Percentiles rank a stretch among this genome's conserved stretches.
phyloP scores from a whole-genome alignment of 129 eudicot species.

The Tagetes erecta region DNA sequence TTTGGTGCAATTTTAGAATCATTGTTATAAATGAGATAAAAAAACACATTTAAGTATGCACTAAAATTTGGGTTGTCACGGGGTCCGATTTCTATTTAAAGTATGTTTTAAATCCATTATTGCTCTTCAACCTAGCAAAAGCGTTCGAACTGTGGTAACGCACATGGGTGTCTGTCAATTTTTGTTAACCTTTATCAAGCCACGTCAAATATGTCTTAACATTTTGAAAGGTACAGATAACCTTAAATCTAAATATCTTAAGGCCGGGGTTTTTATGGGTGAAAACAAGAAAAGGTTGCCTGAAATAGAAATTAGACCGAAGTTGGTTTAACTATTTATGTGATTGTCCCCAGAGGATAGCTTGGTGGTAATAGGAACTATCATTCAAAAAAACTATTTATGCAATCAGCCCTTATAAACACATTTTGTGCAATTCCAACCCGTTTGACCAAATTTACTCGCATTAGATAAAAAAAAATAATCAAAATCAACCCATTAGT shows the following conservation, averaged over 20 bases:
- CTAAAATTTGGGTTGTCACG: background rate
- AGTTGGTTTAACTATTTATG: background rate
- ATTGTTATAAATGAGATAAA: background rate
- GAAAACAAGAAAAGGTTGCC: background rate
- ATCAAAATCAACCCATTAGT: constrained; percentile 8
- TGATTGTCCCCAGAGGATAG: too few species aligned
- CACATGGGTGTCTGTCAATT: too few species aligned
- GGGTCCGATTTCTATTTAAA: background rate
- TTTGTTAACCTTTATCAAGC: background rate
- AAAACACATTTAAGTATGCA: background rate
- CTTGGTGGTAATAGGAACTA: too few species aligned
- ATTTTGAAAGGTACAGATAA: background rate
- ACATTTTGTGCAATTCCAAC: background rate
- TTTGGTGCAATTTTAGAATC: background rate
- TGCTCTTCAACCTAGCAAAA: too few species aligned
- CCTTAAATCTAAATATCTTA: background rate
- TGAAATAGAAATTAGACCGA: background rate
- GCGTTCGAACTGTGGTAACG: too few species aligned
- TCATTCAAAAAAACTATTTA: background rate
- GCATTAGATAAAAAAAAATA: background rate
- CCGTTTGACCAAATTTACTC: background rate
- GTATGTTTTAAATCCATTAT: background rate
- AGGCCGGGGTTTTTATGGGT: background rate
- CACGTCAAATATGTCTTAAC: background rate
- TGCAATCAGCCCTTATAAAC: background rate